Evolutionary conservation across 1,284 basidiomycete genomes (phyloP).

Genomic region (Pyrrhoderma lamaoense): DNA sequence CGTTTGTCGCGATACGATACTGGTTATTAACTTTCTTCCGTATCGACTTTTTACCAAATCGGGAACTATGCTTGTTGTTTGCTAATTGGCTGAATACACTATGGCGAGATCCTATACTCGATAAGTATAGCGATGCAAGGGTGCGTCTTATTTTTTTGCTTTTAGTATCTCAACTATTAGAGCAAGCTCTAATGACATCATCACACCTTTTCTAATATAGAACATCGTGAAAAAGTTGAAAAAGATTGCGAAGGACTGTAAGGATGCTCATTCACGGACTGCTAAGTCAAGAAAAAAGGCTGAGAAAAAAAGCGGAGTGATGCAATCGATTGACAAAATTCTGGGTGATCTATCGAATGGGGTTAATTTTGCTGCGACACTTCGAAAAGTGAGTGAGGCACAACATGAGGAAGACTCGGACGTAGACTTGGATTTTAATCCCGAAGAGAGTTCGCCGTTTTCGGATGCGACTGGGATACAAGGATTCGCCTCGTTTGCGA

Average conservation of each 20-base stretch:
- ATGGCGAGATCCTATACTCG: conserved; percentile 57
- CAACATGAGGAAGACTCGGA: conserved; percentile 49
- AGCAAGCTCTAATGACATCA: too few relatives aligned
- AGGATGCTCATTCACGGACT: conserved; percentile 49
- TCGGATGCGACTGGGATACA: conserved; percentile 27
- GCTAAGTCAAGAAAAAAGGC: conserved; percentile 13
- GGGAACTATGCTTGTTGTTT: conserved; percentile 61
- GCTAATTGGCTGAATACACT: conserved; percentile 77
- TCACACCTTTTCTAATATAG: too few relatives aligned
- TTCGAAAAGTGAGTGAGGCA: conserved; percentile 31
- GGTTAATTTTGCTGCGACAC: conserved; percentile 51
- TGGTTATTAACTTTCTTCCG: conserved; percentile 84
- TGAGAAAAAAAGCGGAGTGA: conserved; percentile 14
- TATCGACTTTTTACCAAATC: conserved; percentile 79
- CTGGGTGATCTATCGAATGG: conserved; percentile 25
- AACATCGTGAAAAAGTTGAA: conserved; percentile 72
- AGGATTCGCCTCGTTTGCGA: conserved; percentile 27
- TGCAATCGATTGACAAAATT: conserved; percentile 17
- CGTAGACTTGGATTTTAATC: conserved; percentile 65
- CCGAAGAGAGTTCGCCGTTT: conserved; percentile 31
- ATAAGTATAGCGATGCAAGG: conserved; percentile 57
- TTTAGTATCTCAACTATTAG: too few relatives aligned
- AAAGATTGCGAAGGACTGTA: conserved; percentile 75
- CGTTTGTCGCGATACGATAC: conserved; percentile 79
- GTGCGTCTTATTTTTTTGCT: conserved; percentile 30